These are phyloP conservation scores for Lachnellula hyalina DNA, from an alignment of 2,329 filamentous ascomycete genomes.

Conservation along the genomic window DNA sequence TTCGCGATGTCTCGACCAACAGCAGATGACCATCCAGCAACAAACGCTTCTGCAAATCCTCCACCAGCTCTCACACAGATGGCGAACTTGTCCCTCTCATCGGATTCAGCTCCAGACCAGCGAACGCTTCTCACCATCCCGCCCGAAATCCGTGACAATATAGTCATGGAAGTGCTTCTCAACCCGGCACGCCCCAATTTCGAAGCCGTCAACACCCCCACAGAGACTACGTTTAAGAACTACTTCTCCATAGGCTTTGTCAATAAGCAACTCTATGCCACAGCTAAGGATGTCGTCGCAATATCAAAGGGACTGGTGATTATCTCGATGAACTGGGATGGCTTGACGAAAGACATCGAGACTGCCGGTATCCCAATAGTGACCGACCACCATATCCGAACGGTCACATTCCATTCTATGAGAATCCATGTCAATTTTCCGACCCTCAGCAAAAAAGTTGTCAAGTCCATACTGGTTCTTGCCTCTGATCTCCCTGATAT, in stretches of 20 bases:
- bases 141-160: not conserved
- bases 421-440: not conserved
- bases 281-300: not conserved
- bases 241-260: not conserved
- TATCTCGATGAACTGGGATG: not conserved
- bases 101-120: too few species aligned
- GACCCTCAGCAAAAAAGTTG: not conserved
- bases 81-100: not conserved
- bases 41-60: not conserved
- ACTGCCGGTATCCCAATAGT: not conserved
- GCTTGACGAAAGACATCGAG: not conserved
- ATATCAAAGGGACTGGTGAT: conserved; percentile 1
- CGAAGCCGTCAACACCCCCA: not conserved
- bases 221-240: not conserved
- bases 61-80: not conserved
- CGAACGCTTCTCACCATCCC: not conserved
- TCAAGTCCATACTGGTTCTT: not conserved
- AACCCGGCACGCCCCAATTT: not conserved
- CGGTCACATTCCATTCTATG: not conserved
- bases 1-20: too few species aligned
- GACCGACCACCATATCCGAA: not conserved
- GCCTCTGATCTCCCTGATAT: not conserved
- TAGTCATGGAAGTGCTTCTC: not conserved
- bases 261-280: not conserved
- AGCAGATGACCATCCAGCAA: not conserved